Evolutionary conservation across 2,329 filamentous ascomycete genomes (phyloP), one percentile per base, ranked within the genome.

Genomic region (Fusarium nisikadoi): DNA sequence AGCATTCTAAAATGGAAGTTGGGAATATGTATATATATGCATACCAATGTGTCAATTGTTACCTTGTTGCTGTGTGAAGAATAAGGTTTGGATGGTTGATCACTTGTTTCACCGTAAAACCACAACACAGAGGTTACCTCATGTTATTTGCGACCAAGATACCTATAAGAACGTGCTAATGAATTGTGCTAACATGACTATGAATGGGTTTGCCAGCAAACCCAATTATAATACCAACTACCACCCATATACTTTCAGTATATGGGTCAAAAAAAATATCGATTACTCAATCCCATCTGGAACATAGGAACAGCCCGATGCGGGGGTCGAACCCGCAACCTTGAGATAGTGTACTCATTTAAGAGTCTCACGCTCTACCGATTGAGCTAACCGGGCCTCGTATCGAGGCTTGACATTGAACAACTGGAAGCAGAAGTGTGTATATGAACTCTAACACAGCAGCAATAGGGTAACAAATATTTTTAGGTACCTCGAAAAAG

Each of bases 311-410:
- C 35, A 82, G 80, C 81, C 81, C 81, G 77, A 82, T 79, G 80
- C 80, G 81, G 81, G 81, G 81, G 80, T 86, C 84, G 85, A 87
- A 88, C 87, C 85, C 84, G 83, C 84, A 86, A 83, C 84, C 85
- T 87, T 86, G 83, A 86, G 85, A 86, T 86, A 6, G 46, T 67
- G 73, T 71, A 74, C 73, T 75, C 73, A 42, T 45, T 45, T 88
- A 88, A 88, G 89, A 91, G 89, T 91, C 89, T 90, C 86, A 91
- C 89, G 89, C 89, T 91, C 89, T 91, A 91, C 80, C 80, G 80
- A 81, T 81, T 81, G 80, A 81, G 80, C 80, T 81, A 81, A 80
- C 80, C 80, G 78, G 80, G 80, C 80, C 60, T 66, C 55, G 35
- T 49, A 42, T 53, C 25, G 64, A 68, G 62, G 62, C 62, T 67